These are phyloP conservation scores for Kitagawia praeruptora DNA, from an alignment of 129 eudicot species.

Conservation along the genomic window DNA sequence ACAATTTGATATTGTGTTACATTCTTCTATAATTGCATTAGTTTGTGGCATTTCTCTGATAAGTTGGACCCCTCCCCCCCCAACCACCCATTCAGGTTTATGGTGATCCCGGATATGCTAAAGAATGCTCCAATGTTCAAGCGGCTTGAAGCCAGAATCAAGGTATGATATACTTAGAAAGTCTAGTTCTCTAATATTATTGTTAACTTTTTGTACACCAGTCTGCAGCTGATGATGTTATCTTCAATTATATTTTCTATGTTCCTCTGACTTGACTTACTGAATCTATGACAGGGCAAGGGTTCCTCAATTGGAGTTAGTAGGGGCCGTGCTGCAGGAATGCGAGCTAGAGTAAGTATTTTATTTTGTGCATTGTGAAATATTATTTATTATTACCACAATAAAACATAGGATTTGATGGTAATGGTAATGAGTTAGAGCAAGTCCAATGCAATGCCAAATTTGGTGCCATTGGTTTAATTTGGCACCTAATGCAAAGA, in stretches of 20 bases:
- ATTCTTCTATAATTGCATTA: background rate
- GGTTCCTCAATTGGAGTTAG: slow-evolving; percentile 94
- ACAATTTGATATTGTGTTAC: background rate
- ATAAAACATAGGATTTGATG: background rate
- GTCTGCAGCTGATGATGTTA: background rate
- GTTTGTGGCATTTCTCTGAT: slow-evolving; percentile 2
- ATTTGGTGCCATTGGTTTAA: no score
- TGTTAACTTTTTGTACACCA: background rate
- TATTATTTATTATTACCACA: background rate
- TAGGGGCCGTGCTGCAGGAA: slow-evolving; percentile 88
- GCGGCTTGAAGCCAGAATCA: slow-evolving; percentile 79
- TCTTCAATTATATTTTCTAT: background rate
- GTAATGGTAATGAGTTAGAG: background rate
- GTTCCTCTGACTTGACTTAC: background rate
- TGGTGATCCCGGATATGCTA: slow-evolving; percentile 97
- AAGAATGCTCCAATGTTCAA: slow-evolving; percentile 98
- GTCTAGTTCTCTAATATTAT: background rate
- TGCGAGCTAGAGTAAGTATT: slow-evolving; percentile 85
- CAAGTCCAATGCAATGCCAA: no score
- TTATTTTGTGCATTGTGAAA: background rate
- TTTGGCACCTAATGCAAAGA: no score
- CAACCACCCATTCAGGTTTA: slow-evolving; percentile 41
- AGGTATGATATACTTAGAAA: slow-evolving; percentile 36
- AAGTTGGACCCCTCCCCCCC: background rate
- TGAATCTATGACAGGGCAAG: slow-evolving; percentile 53